Evolutionary conservation across 129 eudicot genomes (phyloP).

Genomic region (Silybum marianum): DNA sequence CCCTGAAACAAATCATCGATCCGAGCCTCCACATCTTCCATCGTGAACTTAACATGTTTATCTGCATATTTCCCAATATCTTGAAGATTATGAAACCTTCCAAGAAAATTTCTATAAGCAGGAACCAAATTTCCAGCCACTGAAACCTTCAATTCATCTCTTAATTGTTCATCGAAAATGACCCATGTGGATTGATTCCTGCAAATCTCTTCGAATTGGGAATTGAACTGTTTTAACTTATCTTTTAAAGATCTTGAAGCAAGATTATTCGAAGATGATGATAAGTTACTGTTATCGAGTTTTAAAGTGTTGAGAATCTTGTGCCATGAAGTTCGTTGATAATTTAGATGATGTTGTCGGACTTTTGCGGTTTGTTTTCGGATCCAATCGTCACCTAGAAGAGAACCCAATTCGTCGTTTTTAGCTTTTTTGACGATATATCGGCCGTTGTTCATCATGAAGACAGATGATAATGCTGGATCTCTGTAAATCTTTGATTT

Average conservation of each 20-base stretch:
- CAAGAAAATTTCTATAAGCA: slow-evolving; percentile 75
- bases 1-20: slow-evolving; percentile 69
- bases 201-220: slow-evolving; percentile 67
- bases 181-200: slow-evolving; percentile 81
- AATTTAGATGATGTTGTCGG: slow-evolving; percentile 78
- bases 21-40: slow-evolving; percentile 78
- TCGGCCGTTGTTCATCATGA: slow-evolving; percentile 93
- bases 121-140: slow-evolving; percentile 63
- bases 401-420: slow-evolving; percentile 68
- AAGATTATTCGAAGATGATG: slow-evolving; percentile 40
- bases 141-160: slow-evolving; percentile 72
- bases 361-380: slow-evolving; percentile 76
- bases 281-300: slow-evolving; percentile 52
- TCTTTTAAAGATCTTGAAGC: slow-evolving; percentile 63
- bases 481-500: slow-evolving; percentile 81
- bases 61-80: slow-evolving; percentile 72
- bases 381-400: slow-evolving; percentile 94
- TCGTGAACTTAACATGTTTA: slow-evolving; percentile 67
- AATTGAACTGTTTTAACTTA: slow-evolving; percentile 71
- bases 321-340: slow-evolving; percentile 86
- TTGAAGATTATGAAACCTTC: slow-evolving; percentile 57
- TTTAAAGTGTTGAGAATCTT: slow-evolving; percentile 71
- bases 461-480: slow-evolving; percentile 66
- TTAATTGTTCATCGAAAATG: slow-evolving; percentile 76
- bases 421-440: slow-evolving; percentile 86